A percentile compares a stretch with the other conserved stretches of the same genome.
These are phyloP conservation scores for Schizochytrium sp. DNA, from an alignment of 108 stramenopile species.

Conservation along the genomic window DNA sequence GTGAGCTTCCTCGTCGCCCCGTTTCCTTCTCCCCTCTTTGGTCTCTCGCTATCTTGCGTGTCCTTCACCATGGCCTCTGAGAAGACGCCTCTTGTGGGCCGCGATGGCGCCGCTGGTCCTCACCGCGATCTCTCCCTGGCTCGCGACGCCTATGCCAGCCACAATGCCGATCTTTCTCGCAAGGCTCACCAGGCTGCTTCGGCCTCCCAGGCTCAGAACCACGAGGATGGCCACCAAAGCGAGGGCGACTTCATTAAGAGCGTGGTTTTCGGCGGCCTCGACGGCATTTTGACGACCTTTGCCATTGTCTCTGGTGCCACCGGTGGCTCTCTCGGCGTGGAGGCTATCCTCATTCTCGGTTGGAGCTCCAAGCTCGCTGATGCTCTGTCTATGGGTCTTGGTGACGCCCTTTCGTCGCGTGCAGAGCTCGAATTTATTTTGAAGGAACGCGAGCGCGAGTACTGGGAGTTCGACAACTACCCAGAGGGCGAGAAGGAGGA, in stretches of 20 bases:
- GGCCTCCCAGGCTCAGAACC: neutral
- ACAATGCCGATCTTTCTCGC: constrained; percentile 13
- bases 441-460: constrained; percentile 87
- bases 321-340: constrained; percentile 83
- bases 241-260: constrained; percentile 31
- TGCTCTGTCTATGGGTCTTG: constrained; percentile 96
- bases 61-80: neutral
- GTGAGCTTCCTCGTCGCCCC: neutral
- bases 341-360: constrained; percentile 93
- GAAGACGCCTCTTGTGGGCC: constrained; percentile 30
- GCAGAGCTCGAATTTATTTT: constrained; percentile 95
- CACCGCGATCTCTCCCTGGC: neutral
- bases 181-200: neutral
- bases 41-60: too few species aligned
- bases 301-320: constrained; percentile 97
- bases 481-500: constrained; percentile 92
- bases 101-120: neutral
- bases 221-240: constrained; percentile 59
- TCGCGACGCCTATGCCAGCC: neutral
- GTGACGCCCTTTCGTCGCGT: constrained; percentile 94
- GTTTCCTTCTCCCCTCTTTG: neutral
- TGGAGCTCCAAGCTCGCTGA: constrained; percentile 96
- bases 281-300: constrained; percentile 96
- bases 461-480: constrained; percentile 94
- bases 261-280: constrained; percentile 92